Percentiles rank a stretch among this genome's conserved stretches.
phyloP scores from a whole-genome alignment of 306 rosid genomes.

The Hippophae rhamnoides region DNA sequence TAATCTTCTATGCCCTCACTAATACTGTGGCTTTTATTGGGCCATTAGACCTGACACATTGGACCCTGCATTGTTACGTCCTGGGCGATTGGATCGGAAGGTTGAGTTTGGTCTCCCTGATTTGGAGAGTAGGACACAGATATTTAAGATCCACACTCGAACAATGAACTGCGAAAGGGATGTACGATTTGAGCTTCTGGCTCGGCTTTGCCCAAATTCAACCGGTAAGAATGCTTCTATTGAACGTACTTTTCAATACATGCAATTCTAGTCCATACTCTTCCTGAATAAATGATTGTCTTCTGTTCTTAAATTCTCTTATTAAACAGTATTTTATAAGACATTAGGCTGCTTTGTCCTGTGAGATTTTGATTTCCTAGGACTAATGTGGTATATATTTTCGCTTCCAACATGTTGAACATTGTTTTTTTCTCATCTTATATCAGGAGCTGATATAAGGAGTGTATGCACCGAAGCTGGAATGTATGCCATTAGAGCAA shows the following conservation, averaged over 20 bases:
- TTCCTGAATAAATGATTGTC: no score
- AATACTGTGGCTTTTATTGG: slow-evolving; percentile 7
- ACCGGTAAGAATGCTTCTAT: slow-evolving; percentile 47
- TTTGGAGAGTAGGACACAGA: slow-evolving; percentile 91
- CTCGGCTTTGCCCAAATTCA: slow-evolving; percentile 96
- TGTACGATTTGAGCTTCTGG: slow-evolving; percentile 78
- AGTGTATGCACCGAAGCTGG: slow-evolving; percentile 99
- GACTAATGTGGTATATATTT: neutral
- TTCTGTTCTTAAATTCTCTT: no score
- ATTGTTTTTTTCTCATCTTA: slow-evolving; percentile 11
- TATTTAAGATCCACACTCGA: slow-evolving; percentile 92
- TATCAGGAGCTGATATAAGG: slow-evolving; percentile 90
- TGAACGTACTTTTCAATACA: no score
- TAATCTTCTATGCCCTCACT: no score
- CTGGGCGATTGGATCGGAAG: slow-evolving; percentile 94
- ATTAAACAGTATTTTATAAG: no score
- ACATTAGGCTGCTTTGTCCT: neutral
- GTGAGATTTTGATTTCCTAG: neutral
- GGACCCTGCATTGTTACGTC: slow-evolving; percentile 90
- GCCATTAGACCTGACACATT: slow-evolving; percentile 86
- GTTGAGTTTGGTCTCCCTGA: slow-evolving; percentile 99
- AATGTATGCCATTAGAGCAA: slow-evolving; percentile 95
- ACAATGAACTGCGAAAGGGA: slow-evolving; percentile 99
- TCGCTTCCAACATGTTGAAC: neutral
- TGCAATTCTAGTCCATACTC: no score